These are phyloP conservation scores for Pichia sporocuriosa DNA, from an alignment of 805 yeast genomes.

Conservation along the genomic window DNA sequence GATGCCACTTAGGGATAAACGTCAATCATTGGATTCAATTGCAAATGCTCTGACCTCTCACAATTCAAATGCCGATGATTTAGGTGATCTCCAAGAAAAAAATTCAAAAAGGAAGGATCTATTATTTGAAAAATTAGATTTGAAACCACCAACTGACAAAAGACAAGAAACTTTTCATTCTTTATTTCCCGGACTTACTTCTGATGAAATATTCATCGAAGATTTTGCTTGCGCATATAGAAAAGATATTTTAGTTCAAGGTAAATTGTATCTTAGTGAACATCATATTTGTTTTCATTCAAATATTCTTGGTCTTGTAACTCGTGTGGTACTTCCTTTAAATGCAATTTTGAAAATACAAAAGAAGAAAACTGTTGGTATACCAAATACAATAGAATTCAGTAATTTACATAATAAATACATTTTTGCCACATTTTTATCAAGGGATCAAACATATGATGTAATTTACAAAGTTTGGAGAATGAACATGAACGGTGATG, in stretches of 20 bases:
- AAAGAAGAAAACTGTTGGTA: constrained; percentile 56
- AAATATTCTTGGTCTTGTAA: constrained; percentile 61
- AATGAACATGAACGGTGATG: constrained; percentile 28
- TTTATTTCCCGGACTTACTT: constrained; percentile 45
- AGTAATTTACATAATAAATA: constrained; percentile 57
- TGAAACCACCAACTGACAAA: constrained; percentile 39
- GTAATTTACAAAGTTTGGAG: constrained; percentile 60
- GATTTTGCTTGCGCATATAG: constrained; percentile 58
- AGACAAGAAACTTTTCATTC: constrained; percentile 56
- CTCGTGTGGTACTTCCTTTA: constrained; percentile 50
- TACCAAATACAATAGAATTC: constrained; percentile 63
- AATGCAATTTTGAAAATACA: constrained; percentile 58
- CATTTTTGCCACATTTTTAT: constrained; percentile 57
- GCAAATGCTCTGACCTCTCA: constrained; percentile 8
- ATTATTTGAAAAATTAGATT: constrained; percentile 17
- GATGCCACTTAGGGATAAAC: constrained; percentile 11
- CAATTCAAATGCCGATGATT: constrained; percentile 9
- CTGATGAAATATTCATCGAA: constrained; percentile 46
- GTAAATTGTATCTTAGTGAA: constrained; percentile 53
- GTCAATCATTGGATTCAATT: constrained; percentile 2
- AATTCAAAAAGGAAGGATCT: constrained; percentile 12
- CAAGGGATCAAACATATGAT: constrained; percentile 49
- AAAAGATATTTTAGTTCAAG: constrained; percentile 65
- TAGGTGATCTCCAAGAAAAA: constrained; percentile 1
- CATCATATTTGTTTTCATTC: constrained; percentile 56